These are phyloP conservation scores for Scheffersomyces illinoinensis DNA, from an alignment of 1,139 yeast species.

Conservation along the genomic window DNA sequence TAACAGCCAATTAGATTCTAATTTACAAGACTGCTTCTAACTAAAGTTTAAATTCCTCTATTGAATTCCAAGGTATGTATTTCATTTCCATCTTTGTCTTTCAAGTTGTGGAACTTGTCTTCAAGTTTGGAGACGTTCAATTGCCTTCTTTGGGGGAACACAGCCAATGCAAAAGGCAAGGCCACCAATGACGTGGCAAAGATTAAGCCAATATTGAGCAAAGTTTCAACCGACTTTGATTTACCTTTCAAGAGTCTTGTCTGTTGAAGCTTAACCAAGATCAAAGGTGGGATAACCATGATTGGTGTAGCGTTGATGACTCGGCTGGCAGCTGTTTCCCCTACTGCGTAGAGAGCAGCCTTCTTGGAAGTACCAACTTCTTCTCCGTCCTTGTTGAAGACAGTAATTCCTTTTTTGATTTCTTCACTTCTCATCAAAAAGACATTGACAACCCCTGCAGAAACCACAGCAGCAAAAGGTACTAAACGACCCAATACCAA, in stretches of 20 bases:
- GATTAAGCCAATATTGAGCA: slow-evolving; percentile 79
- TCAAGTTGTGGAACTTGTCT: slow-evolving; percentile 57
- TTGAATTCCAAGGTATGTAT: slow-evolving; percentile 75
- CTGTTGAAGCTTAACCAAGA: slow-evolving; percentile 74
- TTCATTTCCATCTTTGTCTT: slow-evolving; percentile 61
- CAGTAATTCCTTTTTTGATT: slow-evolving; percentile 78
- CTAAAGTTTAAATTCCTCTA: slow-evolving; percentile 71
- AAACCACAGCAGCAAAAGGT: slow-evolving; percentile 97
- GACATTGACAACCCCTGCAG: slow-evolving; percentile 93
- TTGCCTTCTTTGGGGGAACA: slow-evolving; percentile 85
- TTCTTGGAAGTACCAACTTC: slow-evolving; percentile 75
- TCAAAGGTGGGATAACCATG: slow-evolving; percentile 92
- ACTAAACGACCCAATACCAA: slow-evolving; percentile 79
- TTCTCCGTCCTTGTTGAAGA: slow-evolving; percentile 66
- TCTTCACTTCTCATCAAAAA: slow-evolving; percentile 95
- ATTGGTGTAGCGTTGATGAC: slow-evolving; percentile 96
- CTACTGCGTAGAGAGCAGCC: slow-evolving; percentile 92
- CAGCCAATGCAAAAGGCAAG: slow-evolving; percentile 91
- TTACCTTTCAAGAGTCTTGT: slow-evolving; percentile 63
- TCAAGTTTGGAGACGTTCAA: slow-evolving; percentile 64
- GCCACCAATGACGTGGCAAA: slow-evolving; percentile 83
- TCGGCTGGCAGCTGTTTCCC: slow-evolving; percentile 93
- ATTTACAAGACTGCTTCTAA: not conserved
- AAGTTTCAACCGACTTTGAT: slow-evolving; percentile 61
- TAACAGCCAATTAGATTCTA: not conserved